Conservation (phyloP, 176 grass and related monocot genomes). For the Calamus simplicifolius region DNA sequence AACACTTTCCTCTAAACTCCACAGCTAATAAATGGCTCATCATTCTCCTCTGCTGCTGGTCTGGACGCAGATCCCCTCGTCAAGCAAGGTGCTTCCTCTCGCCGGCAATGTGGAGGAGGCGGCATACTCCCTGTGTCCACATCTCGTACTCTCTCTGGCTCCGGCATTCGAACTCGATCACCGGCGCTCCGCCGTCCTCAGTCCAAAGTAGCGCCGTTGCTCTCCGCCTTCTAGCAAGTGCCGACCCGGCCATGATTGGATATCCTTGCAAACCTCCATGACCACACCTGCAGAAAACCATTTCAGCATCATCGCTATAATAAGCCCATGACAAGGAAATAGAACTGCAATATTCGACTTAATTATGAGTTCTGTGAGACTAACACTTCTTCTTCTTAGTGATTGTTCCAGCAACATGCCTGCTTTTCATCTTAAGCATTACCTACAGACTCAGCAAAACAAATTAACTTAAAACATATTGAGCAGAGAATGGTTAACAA, state of each 20-base stretch:
- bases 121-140: conserved; percentile 83
- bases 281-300: conserved; percentile 41
- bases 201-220: conserved; percentile 79
- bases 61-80: neutral
- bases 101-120: conserved; percentile 48
- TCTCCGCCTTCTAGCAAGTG: conserved; percentile 73
- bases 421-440: conserved; percentile 95
- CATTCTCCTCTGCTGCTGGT: no score
- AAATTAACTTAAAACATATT: neutral
- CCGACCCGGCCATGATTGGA: conserved; percentile 75
- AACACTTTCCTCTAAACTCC: no score
- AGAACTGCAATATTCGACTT: no score
- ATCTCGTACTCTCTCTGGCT: conserved; percentile 52
- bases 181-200: conserved; percentile 73
- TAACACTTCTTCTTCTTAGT: conserved; percentile 99
- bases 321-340: no score
- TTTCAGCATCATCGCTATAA: no score
- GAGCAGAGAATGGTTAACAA: no score
- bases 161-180: conserved; percentile 93
- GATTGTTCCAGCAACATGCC: conserved; percentile 68
- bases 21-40: neutral
- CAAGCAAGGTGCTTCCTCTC: conserved; percentile 38
- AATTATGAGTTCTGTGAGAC: neutral
- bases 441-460: conserved; percentile 29
- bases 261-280: conserved; percentile 75